Evolutionary conservation across 2,329 filamentous ascomycete genomes (phyloP).

Genomic region (Cladosporium sp.): DNA sequence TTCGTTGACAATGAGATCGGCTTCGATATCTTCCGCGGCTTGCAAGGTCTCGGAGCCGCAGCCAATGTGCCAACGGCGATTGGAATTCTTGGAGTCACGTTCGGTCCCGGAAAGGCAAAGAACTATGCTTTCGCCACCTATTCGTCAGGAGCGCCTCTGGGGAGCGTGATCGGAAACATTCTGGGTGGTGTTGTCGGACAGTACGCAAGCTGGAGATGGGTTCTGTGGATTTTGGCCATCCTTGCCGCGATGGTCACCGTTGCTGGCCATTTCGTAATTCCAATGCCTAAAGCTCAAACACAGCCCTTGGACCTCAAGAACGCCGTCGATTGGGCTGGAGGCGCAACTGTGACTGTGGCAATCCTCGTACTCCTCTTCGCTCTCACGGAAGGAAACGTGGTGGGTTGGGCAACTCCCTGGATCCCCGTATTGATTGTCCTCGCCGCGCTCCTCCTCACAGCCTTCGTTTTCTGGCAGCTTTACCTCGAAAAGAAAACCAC

Average conservation of each 20-base stretch:
- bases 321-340: slow-evolving; percentile 64
- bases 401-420: slow-evolving; percentile 63
- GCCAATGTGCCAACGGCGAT: slow-evolving; percentile 68
- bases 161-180: slow-evolving; percentile 62
- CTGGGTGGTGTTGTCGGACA: slow-evolving; percentile 60
- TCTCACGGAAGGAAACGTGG: slow-evolving; percentile 64
- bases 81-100: slow-evolving; percentile 65
- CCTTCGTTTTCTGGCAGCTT: slow-evolving; percentile 60
- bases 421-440: slow-evolving; percentile 57
- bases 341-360: slow-evolving; percentile 57
- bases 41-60: slow-evolving; percentile 65
- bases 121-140: slow-evolving; percentile 67
- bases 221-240: slow-evolving; percentile 62
- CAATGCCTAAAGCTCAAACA: slow-evolving; percentile 38
- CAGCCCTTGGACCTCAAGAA: slow-evolving; percentile 32
- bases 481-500: slow-evolving; percentile 52
- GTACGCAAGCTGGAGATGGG: slow-evolving; percentile 62
- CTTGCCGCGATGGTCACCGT: slow-evolving; percentile 55
- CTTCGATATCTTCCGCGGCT: slow-evolving; percentile 62
- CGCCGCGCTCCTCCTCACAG: slow-evolving; percentile 51
- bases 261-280: slow-evolving; percentile 58
- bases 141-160: slow-evolving; percentile 60
- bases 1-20: slow-evolving; percentile 64
- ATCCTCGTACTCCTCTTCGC: slow-evolving; percentile 62
- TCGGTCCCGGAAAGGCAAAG: slow-evolving; percentile 63